phyloP scores from a whole-genome alignment of 2,329 filamentous ascomycete genomes.

The Tolypocladium capitatum region DNA sequence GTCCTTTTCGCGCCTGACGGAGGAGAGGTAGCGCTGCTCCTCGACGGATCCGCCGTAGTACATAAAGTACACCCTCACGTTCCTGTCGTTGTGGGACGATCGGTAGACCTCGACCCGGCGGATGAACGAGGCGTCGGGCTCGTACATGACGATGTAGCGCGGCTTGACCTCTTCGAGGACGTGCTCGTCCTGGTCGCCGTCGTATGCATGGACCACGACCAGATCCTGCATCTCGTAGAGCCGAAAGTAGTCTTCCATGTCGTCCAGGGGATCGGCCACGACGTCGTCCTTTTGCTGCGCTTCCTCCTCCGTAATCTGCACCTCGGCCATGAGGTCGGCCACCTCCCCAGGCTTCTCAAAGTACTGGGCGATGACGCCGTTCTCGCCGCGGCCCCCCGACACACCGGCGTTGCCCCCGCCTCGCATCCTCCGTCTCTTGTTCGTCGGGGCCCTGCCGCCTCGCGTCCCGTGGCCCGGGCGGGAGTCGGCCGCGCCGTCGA shows the following conservation, averaged over 20 bases:
- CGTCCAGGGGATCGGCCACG: constrained; percentile 61
- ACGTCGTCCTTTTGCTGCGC: constrained; percentile 64
- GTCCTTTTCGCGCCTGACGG: constrained; percentile 89
- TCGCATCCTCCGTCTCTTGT: constrained; percentile 74
- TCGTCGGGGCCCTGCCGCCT: constrained; percentile 53
- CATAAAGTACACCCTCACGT: constrained; percentile 89
- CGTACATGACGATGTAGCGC: constrained; percentile 96
- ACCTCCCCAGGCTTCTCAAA: constrained; percentile 79
- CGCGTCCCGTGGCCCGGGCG: constrained; percentile 34
- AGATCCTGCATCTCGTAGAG: constrained; percentile 85
- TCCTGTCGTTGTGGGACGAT: constrained; percentile 79
- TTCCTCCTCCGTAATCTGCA: constrained; percentile 69
- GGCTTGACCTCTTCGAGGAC: constrained; percentile 90
- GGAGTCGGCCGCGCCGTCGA: constrained; percentile 52
- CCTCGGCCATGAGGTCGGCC: constrained; percentile 66
- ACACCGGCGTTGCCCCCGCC: constrained; percentile 56
- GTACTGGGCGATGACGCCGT: constrained; percentile 60
- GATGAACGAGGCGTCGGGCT: constrained; percentile 89
- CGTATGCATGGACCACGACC: constrained; percentile 82
- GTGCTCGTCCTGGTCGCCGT: constrained; percentile 91
- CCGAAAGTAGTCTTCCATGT: constrained; percentile 87
- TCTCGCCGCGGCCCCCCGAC: constrained; percentile 50
- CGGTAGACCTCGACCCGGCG: constrained; percentile 89
- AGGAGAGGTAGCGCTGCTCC: constrained; percentile 82
- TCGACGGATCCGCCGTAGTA: constrained; percentile 93